These are phyloP conservation scores for Fusarium goolgardi DNA, from an alignment of 2,329 filamentous ascomycete genomes.

Conservation along the genomic window DNA sequence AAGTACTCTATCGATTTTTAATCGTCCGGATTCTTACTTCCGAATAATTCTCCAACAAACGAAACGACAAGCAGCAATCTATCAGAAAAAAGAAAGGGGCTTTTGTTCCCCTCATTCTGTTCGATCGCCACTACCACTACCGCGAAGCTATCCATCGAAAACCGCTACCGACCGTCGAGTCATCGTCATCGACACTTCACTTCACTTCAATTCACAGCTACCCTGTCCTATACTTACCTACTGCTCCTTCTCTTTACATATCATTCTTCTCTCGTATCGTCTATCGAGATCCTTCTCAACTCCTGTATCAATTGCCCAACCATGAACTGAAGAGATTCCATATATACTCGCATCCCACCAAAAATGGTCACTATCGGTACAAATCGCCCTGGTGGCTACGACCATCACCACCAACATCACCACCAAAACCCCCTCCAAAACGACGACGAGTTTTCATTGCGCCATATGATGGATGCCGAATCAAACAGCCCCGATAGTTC, in stretches of 20 bases:
- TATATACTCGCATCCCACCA: constrained; percentile 17
- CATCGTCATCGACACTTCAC: constrained; percentile 45
- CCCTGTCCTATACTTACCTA: constrained; percentile 5
- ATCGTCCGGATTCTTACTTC: constrained; percentile 8
- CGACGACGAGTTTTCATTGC: constrained; percentile 48
- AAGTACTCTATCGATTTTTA: not conserved
- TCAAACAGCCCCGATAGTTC: constrained; percentile 25
- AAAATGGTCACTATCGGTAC: constrained; percentile 43
- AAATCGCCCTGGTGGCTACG: constrained; percentile 41
- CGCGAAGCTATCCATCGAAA: constrained; percentile 34
- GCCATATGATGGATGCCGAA: constrained; percentile 45
- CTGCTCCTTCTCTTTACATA: not conserved
- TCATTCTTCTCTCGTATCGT: not conserved
- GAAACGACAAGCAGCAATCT: not conserved
- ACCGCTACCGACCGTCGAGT: constrained; percentile 32
- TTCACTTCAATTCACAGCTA: constrained; percentile 20
- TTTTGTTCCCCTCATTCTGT: constrained; percentile 3
- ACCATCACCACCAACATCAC: constrained; percentile 32
- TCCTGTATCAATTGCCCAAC: constrained; percentile 12
- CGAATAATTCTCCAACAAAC: constrained; percentile 7
- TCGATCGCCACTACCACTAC: constrained; percentile 36
- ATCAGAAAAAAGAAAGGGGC: not conserved
- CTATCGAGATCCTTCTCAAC: not conserved
- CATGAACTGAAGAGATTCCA: constrained; percentile 32
- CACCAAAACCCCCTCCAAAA: constrained; percentile 42